Evolutionary conservation across 306 rosid genomes (phyloP).

Genomic region (Cercis canadensis): DNA sequence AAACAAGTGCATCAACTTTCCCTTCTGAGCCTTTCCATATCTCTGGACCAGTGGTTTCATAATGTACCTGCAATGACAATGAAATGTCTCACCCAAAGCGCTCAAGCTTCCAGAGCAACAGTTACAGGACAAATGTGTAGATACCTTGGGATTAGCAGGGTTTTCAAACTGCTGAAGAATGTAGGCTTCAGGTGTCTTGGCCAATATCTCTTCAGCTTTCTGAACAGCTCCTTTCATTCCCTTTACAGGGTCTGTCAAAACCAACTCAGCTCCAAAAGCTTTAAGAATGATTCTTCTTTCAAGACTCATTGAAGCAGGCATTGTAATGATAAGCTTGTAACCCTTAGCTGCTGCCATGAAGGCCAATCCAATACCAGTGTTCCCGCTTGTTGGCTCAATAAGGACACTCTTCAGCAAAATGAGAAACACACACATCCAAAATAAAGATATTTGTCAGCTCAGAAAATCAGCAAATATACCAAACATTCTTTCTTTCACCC

Average conservation of each 20-base stretch:
- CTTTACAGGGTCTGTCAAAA: slow-evolving; percentile 76
- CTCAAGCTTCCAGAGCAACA: slow-evolving; percentile 19
- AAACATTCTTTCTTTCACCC: slow-evolving; percentile 4
- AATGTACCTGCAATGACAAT: slow-evolving; percentile 59
- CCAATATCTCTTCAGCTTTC: slow-evolving; percentile 83
- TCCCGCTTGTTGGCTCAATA: slow-evolving; percentile 82
- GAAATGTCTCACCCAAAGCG: slow-evolving; percentile 20
- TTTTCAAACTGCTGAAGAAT: slow-evolving; percentile 85
- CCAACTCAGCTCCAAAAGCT: slow-evolving; percentile 83
- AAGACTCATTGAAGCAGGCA: slow-evolving; percentile 90
- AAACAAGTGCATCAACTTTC: slow-evolving; percentile 70
- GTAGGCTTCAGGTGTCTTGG: slow-evolving; percentile 75
- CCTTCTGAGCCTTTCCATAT: slow-evolving; percentile 79
- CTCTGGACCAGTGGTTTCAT: slow-evolving; percentile 90
- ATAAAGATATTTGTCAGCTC: slow-evolving; percentile 34
- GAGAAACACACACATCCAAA: slow-evolving; percentile 22
- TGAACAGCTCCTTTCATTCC: slow-evolving; percentile 89
- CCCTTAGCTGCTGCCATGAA: slow-evolving; percentile 85
- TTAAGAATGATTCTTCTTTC: slow-evolving; percentile 78
- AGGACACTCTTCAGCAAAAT: slow-evolving; percentile 68
- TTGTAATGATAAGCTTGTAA: slow-evolving; percentile 73
- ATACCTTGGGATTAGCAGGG: slow-evolving; percentile 89
- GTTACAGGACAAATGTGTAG: slow-evolving; percentile 17
- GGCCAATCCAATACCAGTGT: slow-evolving; percentile 82
- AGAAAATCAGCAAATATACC: slow-evolving; percentile 6